These are phyloP conservation scores for Ophiostoma ulmi DNA, from an alignment of 2,329 filamentous ascomycete species.

Conservation along the genomic window DNA sequence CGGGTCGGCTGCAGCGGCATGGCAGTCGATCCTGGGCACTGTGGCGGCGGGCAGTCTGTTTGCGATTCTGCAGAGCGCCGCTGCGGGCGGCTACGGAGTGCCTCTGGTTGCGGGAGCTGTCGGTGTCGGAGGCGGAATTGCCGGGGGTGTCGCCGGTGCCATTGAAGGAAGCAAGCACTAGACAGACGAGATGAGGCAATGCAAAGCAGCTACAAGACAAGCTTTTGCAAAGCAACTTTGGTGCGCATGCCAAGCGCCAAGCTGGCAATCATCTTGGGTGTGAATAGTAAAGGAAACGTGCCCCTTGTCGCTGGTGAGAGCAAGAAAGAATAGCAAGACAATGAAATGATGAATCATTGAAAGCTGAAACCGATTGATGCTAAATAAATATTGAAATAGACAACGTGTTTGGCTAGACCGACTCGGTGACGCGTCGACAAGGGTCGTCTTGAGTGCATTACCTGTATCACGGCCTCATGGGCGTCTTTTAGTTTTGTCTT, in stretches of 20 bases:
- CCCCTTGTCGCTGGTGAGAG: no score
- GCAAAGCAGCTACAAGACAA: not conserved
- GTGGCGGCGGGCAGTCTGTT: constrained; percentile 30
- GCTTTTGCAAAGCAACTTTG: not conserved
- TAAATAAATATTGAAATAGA: no score
- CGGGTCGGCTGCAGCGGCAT: constrained; percentile 31
- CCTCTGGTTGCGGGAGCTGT: constrained; percentile 3
- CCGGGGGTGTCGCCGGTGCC: not conserved
- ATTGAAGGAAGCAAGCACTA: not conserved
- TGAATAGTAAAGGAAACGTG: no score
- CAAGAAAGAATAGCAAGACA: no score
- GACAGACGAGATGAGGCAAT: no score
- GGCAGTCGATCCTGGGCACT: constrained; percentile 33
- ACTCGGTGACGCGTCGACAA: not conserved
- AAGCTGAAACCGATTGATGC: not conserved
- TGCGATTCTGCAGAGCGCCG: constrained; percentile 35
- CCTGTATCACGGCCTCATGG: not conserved
- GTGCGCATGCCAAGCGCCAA: not conserved
- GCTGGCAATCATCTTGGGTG: not conserved
- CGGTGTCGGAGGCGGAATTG: constrained; percentile 17
- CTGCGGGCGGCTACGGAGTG: constrained; percentile 30
- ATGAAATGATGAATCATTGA: not conserved
- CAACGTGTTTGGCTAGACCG: no score
- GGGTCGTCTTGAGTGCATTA: not conserved
- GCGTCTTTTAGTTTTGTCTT: no score